phyloP scores from a whole-genome alignment of 1,284 basidiomycete genomes.

The Lentinula novae-zelandiae region DNA sequence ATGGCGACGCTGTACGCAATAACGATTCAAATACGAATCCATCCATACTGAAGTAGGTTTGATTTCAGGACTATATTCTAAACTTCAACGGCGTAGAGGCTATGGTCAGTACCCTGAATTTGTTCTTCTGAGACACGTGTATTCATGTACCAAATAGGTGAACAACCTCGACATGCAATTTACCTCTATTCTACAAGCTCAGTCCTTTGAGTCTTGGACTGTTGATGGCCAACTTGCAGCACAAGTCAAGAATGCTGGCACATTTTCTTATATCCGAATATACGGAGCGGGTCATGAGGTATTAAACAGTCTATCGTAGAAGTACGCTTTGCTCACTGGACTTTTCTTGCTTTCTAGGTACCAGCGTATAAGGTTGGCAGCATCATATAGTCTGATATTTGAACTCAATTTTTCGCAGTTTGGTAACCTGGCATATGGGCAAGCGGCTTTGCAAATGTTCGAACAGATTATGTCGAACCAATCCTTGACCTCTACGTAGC shows the following conservation, averaged over 20 bases:
- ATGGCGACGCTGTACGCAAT: slow-evolving; percentile 51
- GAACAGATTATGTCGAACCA: slow-evolving; percentile 33
- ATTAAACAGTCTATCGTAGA: neutral
- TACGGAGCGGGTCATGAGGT: slow-evolving; percentile 47
- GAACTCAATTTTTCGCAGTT: slow-evolving; percentile 14
- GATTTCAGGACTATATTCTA: slow-evolving; percentile 48
- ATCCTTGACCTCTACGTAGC: slow-evolving; percentile 22
- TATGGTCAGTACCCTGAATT: slow-evolving; percentile 37
- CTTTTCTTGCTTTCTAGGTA: slow-evolving; percentile 22
- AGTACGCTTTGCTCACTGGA: neutral
- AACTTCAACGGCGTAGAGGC: slow-evolving; percentile 60
- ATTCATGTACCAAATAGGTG: slow-evolving; percentile 27
- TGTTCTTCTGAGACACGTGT: neutral
- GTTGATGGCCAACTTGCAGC: slow-evolving; percentile 48
- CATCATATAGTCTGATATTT: neutral
- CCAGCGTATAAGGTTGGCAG: slow-evolving; percentile 40
- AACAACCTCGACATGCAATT: slow-evolving; percentile 39
- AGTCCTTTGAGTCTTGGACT: slow-evolving; percentile 44
- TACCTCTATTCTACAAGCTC: slow-evolving; percentile 31
- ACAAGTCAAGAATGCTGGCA: slow-evolving; percentile 57
- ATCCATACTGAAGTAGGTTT: neutral
- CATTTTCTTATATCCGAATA: slow-evolving; percentile 56
- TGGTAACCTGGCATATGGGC: slow-evolving; percentile 25
- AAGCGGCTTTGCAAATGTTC: slow-evolving; percentile 37
- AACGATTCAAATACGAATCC: neutral